phyloP scores from a whole-genome alignment of 371 early-diverging fungal genomes.

The Entomophthora muscae region DNA sequence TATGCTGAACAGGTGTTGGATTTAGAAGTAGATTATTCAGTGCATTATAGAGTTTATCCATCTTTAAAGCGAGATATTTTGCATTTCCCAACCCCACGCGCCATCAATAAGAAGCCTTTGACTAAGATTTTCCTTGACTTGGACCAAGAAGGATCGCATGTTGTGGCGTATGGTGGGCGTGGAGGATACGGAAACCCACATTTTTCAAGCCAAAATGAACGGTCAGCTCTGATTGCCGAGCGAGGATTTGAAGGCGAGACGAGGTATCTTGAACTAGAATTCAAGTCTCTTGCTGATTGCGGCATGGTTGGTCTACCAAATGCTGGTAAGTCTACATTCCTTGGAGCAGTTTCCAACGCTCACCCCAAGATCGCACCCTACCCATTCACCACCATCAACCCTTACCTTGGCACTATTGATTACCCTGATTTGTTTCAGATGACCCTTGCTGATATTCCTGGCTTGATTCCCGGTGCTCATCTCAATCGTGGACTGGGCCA shows the following conservation, averaged over 20 bases:
- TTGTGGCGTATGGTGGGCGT: slow-evolving; percentile 47
- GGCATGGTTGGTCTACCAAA: slow-evolving; percentile 93
- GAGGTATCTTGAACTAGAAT: slow-evolving; percentile 62
- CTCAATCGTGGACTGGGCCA: slow-evolving; percentile 84
- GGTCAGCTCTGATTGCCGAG: slow-evolving; percentile 70
- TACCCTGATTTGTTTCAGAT: slow-evolving; percentile 62
- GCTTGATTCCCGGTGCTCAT: slow-evolving; percentile 80
- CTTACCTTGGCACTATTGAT: slow-evolving; percentile 85
- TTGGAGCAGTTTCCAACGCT: slow-evolving; percentile 88
- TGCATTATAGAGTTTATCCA: slow-evolving; percentile 13
- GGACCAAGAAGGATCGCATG: slow-evolving; percentile 15
- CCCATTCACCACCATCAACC: slow-evolving; percentile 93
- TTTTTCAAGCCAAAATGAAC: slow-evolving; percentile 51
- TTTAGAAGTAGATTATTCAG: slow-evolving; percentile 10
- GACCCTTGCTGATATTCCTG: slow-evolving; percentile 92
- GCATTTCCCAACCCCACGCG: slow-evolving; percentile 14
- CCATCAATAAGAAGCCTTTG: slow-evolving; percentile 11
- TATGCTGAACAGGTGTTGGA: slow-evolving; percentile 14
- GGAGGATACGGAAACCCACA: slow-evolving; percentile 76
- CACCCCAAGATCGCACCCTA: slow-evolving; percentile 87
- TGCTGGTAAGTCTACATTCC: slow-evolving; percentile 87
- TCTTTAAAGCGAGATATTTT: background rate
- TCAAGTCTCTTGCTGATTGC: slow-evolving; percentile 90
- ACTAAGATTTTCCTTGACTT: slow-evolving; percentile 20
- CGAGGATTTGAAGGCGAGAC: slow-evolving; percentile 61